phyloP scores from a whole-genome alignment of 208 protist genomes.

The Herpetomonas samuelpessoai region DNA sequence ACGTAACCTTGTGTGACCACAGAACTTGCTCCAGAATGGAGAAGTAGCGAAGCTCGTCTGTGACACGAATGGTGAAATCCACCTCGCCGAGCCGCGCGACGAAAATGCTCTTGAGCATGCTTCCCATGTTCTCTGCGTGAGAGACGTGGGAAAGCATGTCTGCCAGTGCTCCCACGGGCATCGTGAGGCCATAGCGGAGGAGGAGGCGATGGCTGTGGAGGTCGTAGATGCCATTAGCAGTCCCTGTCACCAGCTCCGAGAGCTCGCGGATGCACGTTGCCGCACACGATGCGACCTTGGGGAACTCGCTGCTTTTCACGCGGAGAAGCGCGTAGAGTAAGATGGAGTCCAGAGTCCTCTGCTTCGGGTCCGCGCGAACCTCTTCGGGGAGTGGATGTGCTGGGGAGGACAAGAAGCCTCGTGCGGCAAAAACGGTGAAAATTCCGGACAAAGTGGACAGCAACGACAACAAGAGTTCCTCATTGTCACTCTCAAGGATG shows the following conservation, averaged over 20 bases:
- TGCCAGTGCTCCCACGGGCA: slow-evolving; percentile 73
- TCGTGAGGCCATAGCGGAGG: slow-evolving; percentile 43
- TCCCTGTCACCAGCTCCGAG: slow-evolving; percentile 60
- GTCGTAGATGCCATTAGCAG: slow-evolving; percentile 56
- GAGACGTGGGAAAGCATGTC: slow-evolving; percentile 58
- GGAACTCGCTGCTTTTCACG: slow-evolving; percentile 46
- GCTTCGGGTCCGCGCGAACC: slow-evolving; percentile 41
- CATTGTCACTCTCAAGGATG: slow-evolving; percentile 63
- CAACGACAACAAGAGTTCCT: slow-evolving; percentile 59
- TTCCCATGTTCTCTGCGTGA: slow-evolving; percentile 17
- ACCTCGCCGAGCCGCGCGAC: slow-evolving; percentile 56
- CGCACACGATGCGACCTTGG: slow-evolving; percentile 29
- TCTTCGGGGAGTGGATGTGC: slow-evolving; percentile 51
- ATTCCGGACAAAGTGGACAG: slow-evolving; percentile 42
- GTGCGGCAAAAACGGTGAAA: slow-evolving; percentile 35
- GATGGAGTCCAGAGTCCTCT: slow-evolving; percentile 80
- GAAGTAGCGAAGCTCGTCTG: slow-evolving; percentile 75
- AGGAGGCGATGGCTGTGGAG: slow-evolving; percentile 63
- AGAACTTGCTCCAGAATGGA: slow-evolving; percentile 71
- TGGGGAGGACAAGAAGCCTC: slow-evolving; percentile 56
- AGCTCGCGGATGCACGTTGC: slow-evolving; percentile 33
- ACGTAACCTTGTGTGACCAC: slow-evolving; percentile 29
- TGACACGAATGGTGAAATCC: slow-evolving; percentile 70
- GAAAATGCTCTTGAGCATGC: slow-evolving; percentile 59
- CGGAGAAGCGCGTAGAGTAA: slow-evolving; percentile 73